phyloP scores from a whole-genome alignment of 148 eudicot species.

The Rheum nobile region DNA sequence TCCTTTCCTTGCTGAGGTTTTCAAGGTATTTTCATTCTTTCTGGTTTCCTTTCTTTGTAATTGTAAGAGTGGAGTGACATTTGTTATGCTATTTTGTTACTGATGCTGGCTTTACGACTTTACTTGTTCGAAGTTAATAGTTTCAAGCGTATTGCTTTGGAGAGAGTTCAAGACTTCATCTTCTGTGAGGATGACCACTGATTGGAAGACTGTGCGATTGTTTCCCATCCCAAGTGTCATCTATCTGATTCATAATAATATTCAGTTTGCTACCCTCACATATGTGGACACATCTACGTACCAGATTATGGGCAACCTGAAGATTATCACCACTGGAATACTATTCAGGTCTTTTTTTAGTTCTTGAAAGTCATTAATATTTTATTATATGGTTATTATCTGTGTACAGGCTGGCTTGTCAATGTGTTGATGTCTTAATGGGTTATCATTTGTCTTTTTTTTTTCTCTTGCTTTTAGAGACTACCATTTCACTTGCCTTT shows the following conservation, averaged over 20 bases:
- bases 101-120: conserved; percentile 4
- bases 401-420: background rate
- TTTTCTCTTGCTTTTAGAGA: background rate
- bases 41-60: background rate
- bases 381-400: background rate
- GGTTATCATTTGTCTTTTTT: background rate
- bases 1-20: conserved; percentile 77
- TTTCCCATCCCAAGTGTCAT: conserved; percentile 93
- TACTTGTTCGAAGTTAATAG: conserved; percentile 26
- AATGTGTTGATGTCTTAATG: background rate
- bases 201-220: conserved; percentile 79
- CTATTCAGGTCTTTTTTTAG: conserved; percentile 56
- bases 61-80: background rate
- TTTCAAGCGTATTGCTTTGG: conserved; percentile 76
- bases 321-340: conserved; percentile 91
- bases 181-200: conserved; percentile 82
- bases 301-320: conserved; percentile 94
- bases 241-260: conserved; percentile 88
- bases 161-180: conserved; percentile 49
- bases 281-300: conserved; percentile 93
- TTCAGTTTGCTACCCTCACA: conserved; percentile 94
- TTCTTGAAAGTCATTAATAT: conserved; percentile 1
- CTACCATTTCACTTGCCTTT: background rate
- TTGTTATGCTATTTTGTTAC: background rate
- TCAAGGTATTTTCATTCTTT: conserved; percentile 33